A percentile compares a stretch with the other conserved stretches of the same genome.
phyloP scores from a whole-genome alignment of 1,284 basidiomycete genomes.

The Gastroboletus turbinatus region DNA sequence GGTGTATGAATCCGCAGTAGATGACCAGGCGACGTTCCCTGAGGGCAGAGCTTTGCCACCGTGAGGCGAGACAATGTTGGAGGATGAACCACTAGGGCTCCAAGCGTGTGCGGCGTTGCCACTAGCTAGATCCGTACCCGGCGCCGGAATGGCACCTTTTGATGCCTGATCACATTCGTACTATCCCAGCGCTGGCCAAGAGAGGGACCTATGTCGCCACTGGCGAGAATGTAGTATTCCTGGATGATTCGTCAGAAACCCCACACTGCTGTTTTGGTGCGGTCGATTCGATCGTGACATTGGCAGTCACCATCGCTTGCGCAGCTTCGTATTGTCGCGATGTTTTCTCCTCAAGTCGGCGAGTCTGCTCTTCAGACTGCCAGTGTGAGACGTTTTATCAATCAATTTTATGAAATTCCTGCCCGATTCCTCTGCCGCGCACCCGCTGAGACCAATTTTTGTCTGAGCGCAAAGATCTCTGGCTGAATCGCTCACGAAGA shows the following conservation, averaged over 20 bases:
- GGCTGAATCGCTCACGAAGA: too few relatives aligned
- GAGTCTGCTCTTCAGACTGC: not conserved
- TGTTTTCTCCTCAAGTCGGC: not conserved
- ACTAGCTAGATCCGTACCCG: not conserved
- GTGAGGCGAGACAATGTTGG: not conserved
- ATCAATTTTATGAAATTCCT: too few relatives aligned
- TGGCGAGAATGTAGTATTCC: not conserved
- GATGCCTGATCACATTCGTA: not conserved
- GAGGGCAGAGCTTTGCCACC: not conserved
- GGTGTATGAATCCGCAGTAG: not conserved
- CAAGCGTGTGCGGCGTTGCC: not conserved
- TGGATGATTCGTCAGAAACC: not conserved
- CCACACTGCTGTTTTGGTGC: not conserved
- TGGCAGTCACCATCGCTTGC: not conserved
- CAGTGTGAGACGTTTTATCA: too few relatives aligned
- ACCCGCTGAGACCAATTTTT: too few relatives aligned
- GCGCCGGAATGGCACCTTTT: not conserved
- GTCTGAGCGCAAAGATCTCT: too few relatives aligned
- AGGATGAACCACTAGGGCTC: not conserved
- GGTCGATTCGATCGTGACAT: not conserved
- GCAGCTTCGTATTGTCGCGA: too few relatives aligned
- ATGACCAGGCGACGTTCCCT: not conserved
- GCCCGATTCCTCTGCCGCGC: too few relatives aligned
- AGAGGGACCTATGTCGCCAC: constrained; percentile 1
- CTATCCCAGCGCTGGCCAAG: too few relatives aligned